These are phyloP conservation scores for Pulveroboletus sp. DNA, from an alignment of 768 basidiomycete species.

Conservation along the genomic window DNA sequence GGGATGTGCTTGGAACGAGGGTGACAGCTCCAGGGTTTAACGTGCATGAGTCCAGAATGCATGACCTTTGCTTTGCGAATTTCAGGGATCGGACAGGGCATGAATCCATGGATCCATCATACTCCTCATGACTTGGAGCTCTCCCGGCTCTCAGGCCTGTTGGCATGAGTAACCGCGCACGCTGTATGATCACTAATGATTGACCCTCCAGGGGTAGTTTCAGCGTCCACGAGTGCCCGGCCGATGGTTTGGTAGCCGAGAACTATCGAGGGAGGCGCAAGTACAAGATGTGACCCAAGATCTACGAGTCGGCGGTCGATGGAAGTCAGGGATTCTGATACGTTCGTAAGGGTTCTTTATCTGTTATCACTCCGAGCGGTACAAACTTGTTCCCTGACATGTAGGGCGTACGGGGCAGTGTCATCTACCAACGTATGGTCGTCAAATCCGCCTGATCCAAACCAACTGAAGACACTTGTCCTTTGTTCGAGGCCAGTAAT, in stretches of 20 bases:
- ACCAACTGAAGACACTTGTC: background rate
- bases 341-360: background rate
- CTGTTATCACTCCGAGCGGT: background rate
- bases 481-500: background rate
- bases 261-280: background rate
- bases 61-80: background rate
- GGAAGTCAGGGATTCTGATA: background rate
- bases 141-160: background rate
- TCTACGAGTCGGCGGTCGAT: background rate
- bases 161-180: background rate
- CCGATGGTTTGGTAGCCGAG: constrained; percentile 9
- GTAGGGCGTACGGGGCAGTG: background rate
- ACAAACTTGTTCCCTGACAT: constrained; percentile 3
- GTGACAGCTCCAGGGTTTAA: background rate
- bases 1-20: background rate
- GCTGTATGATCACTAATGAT: background rate
- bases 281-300: background rate
- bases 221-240: constrained; percentile 5
- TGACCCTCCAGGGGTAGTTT: background rate
- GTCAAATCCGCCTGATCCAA: background rate
- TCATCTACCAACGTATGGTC: constrained; percentile 1
- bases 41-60: background rate
- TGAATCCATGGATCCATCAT: background rate
- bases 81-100: background rate
- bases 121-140: background rate